Evolutionary conservation across 805 yeast genomes (phyloP), one percentile per base, ranked within the genome.

Genomic region (Ogataea paraovalis): DNA sequence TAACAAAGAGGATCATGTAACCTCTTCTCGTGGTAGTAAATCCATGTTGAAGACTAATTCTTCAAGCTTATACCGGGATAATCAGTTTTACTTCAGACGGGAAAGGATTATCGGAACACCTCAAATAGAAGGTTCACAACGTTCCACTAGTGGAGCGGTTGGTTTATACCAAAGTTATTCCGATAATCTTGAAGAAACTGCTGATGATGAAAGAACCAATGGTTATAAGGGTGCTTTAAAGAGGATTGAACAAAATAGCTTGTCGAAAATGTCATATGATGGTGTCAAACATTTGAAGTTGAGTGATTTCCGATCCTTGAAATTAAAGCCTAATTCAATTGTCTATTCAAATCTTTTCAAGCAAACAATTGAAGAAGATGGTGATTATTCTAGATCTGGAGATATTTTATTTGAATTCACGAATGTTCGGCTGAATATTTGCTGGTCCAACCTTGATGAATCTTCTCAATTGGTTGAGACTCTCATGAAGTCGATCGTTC

Each of bases 81-180:
- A 50, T 19, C 34, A 50, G 16, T 64, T 57, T 47, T 49, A 56
- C 38, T 58, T 57, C 39, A 53, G 58, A 30, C 53, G 67, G 42
- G 39, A 50, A 12, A 44, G 53, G 9, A 46, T 58, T 16, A 22
- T 47, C 9, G 66, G 67, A 1, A 59, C 69, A 1, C 54, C 60
- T 4, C 67, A 65, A 42, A 39, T 63, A 9, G 70, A 65, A 44
- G 52, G 36, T 7, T 40, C 32, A 8, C 28, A 39, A n/a, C 39
- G 37, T 30, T 8, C 34, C 5, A 14, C 34, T 9, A 7, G 10
- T 10, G 10, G 28, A 7, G 28, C 7, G 10, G 10, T 25, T 16
- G 13, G 19, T 12, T 21, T 8, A 7, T 21, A 25, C 10, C 10
- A 25, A 25, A 25, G 28, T 7, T 25, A 25, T n/a, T n/a, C n/a